Evolutionary conservation across 2,329 filamentous ascomycete species (phyloP).

Genomic region (Phyllosticta capitalensis): DNA sequence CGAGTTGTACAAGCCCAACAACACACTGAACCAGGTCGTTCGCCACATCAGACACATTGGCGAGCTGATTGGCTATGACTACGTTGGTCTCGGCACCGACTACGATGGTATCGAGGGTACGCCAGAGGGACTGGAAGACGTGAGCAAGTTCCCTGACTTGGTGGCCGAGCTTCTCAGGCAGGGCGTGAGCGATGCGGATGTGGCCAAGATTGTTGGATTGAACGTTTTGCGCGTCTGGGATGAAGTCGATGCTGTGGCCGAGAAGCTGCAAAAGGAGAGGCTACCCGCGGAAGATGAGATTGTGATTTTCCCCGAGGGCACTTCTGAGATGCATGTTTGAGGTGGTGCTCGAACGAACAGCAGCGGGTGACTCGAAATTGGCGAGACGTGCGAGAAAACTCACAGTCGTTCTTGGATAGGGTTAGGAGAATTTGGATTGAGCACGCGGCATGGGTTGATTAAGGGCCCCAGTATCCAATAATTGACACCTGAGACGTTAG

Average conservation of each 20-base stretch:
- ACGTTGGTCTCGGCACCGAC: constrained; percentile 83
- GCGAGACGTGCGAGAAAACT: background rate
- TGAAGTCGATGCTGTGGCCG: constrained; percentile 64
- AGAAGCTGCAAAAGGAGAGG: constrained; percentile 47
- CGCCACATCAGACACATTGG: constrained; percentile 78
- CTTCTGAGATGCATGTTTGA: background rate
- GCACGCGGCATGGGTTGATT: too few species aligned
- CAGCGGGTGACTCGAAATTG: background rate
- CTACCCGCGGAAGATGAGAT: constrained; percentile 37
- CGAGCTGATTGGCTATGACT: constrained; percentile 69
- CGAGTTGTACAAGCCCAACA: constrained; percentile 55
- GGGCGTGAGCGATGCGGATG: constrained; percentile 66
- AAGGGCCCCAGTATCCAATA: too few species aligned
- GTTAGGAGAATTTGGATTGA: background rate
- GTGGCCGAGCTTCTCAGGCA: constrained; percentile 64
- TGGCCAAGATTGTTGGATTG: constrained; percentile 63
- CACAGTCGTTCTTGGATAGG: background rate
- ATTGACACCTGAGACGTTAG: too few species aligned
- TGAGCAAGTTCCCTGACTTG: constrained; percentile 71
- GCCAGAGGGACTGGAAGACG: constrained; percentile 71
- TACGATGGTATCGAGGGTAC: constrained; percentile 67
- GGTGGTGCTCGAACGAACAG: background rate
- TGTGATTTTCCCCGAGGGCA: constrained; percentile 11
- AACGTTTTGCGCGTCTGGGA: constrained; percentile 81
- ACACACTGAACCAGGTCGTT: constrained; percentile 67